Percentiles rank a stretch among this genome's conserved stretches.
phyloP scores from a whole-genome alignment of 163 green algal genomes.

The Scenedesmus sp. region DNA sequence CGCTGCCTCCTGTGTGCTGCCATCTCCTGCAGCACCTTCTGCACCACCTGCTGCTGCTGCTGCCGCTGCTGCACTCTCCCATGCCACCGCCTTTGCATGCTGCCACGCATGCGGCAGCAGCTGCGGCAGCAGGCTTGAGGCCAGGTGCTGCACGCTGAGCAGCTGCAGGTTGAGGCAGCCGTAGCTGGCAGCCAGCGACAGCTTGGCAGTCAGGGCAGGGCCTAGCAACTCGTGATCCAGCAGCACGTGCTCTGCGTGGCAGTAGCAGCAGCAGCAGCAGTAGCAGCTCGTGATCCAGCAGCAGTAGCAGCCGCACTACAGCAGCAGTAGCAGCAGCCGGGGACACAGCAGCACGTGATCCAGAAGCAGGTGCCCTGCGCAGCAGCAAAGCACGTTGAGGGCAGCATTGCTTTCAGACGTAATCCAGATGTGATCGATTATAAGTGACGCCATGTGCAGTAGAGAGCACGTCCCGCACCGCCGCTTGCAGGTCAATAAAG shows the following conservation, averaged over 20 bases:
- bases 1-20: neutral
- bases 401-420: no score
- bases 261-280: neutral
- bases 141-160: conserved; percentile 47
- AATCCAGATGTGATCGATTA: no score
- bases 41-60: neutral
- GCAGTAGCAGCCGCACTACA: neutral
- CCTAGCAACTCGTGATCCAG: conserved; percentile 42
- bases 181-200: conserved; percentile 53
- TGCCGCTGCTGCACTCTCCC: conserved; percentile 11
- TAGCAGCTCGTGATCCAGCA: neutral
- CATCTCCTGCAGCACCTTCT: neutral
- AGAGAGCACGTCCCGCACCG: no score
- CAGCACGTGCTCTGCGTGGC: conserved; percentile 12
- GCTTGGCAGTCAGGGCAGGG: conserved; percentile 39
- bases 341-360: no score
- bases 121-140: conserved; percentile 50
- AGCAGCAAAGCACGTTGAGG: no score
- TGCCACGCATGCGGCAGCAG: conserved; percentile 59
- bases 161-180: conserved; percentile 55
- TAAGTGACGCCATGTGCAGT: no score
- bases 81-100: conserved; percentile 13
- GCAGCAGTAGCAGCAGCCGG: no score
- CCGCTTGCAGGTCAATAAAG: no score
- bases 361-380: no score